These are phyloP conservation scores for Claviceps africana DNA, from an alignment of 2,329 filamentous ascomycete species.

Conservation along the genomic window DNA sequence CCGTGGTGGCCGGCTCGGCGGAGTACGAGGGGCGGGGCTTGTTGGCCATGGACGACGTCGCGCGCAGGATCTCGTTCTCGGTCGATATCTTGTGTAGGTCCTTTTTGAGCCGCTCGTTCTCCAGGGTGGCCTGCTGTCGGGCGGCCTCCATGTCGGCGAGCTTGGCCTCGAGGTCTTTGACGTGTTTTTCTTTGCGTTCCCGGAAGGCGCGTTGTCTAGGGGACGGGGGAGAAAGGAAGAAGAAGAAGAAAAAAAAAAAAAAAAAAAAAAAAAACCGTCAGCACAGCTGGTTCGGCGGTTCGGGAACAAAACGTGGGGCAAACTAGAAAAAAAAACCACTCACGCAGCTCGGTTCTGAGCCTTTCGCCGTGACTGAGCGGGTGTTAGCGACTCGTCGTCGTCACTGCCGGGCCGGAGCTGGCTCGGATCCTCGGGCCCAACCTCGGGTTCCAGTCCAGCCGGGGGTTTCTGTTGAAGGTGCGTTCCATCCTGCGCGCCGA, in stretches of 20 bases:
- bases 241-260: no score
- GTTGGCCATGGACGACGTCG: slow-evolving; percentile 43
- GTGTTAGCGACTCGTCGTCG: slow-evolving; percentile 41
- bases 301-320: neutral
- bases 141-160: slow-evolving; percentile 63
- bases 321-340: slow-evolving; percentile 15
- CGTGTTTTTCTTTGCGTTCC: slow-evolving; percentile 87
- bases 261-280: neutral
- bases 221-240: no score
- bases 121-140: slow-evolving; percentile 56
- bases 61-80: slow-evolving; percentile 84
- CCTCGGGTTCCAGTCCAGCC: slow-evolving; percentile 22
- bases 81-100: slow-evolving; percentile 73
- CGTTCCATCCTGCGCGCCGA: slow-evolving; percentile 13
- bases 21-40: slow-evolving; percentile 24
- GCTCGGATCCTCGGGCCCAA: slow-evolving; percentile 19
- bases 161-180: slow-evolving; percentile 83
- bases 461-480: slow-evolving; percentile 14
- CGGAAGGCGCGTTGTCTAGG: slow-evolving; percentile 84
- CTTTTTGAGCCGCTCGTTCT: slow-evolving; percentile 77
- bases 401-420: slow-evolving; percentile 31
- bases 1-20: slow-evolving; percentile 36
- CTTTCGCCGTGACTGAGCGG: slow-evolving; percentile 44
- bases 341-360: slow-evolving; percentile 49
- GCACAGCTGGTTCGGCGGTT: neutral